A percentile compares a stretch with the other conserved stretches of the same genome.
Evolutionary conservation across 169 alveolate genomes (phyloP).

Genomic region (Plasmodium knowlesi): DNA sequence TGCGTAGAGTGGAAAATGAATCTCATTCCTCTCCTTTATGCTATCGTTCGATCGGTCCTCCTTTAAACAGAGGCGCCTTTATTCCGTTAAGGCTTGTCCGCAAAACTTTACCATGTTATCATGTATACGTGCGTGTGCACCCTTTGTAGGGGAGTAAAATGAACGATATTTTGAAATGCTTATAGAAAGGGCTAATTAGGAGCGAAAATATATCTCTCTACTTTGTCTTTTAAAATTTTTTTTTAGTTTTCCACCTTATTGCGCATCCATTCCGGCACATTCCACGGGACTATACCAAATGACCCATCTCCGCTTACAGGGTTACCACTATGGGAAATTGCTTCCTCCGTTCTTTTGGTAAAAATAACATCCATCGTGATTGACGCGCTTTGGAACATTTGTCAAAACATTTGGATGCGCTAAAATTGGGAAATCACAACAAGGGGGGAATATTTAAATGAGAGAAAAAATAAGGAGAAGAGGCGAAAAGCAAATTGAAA

Average conservation of each 20-base stretch:
- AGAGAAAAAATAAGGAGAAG: neutral
- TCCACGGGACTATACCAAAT: neutral
- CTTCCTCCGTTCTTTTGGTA: neutral
- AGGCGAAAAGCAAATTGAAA: no score
- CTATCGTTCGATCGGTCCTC: neutral
- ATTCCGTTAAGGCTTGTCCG: neutral
- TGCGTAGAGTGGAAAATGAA: neutral
- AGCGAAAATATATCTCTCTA: neutral
- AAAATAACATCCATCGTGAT: neutral
- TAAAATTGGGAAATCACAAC: neutral
- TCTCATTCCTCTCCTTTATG: neutral
- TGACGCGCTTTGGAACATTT: neutral
- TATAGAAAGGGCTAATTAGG: neutral
- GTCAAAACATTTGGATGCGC: neutral
- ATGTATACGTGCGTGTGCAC: neutral
- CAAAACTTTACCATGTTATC: neutral
- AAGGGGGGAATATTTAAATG: neutral
- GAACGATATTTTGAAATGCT: neutral
- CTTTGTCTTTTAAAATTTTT: neutral
- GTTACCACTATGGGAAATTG: neutral
- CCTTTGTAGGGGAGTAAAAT: neutral
- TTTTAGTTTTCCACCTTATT: neutral
- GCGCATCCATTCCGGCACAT: neutral
- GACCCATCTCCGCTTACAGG: neutral
- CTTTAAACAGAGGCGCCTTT: neutral